These are phyloP conservation scores for Tothia fuscella DNA, from an alignment of 2,329 filamentous ascomycete species.

Conservation along the genomic window DNA sequence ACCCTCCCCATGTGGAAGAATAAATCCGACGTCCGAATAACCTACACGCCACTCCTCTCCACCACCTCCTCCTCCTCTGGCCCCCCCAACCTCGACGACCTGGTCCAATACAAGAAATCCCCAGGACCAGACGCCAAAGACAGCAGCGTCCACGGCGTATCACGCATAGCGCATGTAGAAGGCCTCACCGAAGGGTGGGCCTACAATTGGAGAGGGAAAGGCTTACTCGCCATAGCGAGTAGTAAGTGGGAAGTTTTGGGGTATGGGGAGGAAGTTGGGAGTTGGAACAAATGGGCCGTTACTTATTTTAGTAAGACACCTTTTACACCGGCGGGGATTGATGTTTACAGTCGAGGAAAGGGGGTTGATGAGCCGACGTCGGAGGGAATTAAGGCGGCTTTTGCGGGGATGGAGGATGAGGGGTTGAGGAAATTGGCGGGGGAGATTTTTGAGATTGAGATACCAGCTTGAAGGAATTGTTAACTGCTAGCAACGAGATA, in stretches of 20 bases:
- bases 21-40: slow-evolving; percentile 69
- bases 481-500: no score
- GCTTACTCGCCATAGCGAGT: slow-evolving; percentile 57
- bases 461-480: no score
- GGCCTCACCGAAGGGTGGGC: slow-evolving; percentile 39
- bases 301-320: slow-evolving; percentile 76
- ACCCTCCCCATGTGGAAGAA: slow-evolving; percentile 60
- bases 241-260: slow-evolving; percentile 75
- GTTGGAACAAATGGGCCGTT: slow-evolving; percentile 54
- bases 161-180: slow-evolving; percentile 34
- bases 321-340: slow-evolving; percentile 72
- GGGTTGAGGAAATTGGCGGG: slow-evolving; percentile 42
- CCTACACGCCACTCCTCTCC: slow-evolving; percentile 52
- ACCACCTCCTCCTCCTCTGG: slow-evolving; percentile 24
- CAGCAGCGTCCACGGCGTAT: slow-evolving; percentile 54
- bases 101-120: slow-evolving; percentile 56
- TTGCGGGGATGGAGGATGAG: slow-evolving; percentile 39
- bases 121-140: slow-evolving; percentile 36
- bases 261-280: slow-evolving; percentile 48
- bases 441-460: slow-evolving; percentile 35
- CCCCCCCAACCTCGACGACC: slow-evolving; percentile 47
- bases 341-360: slow-evolving; percentile 59
- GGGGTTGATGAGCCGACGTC: slow-evolving; percentile 47
- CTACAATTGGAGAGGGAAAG: slow-evolving; percentile 62
- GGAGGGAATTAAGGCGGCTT: slow-evolving; percentile 41